Evolutionary conservation across 805 yeast genomes (phyloP), one percentile per base, ranked within the genome.

Genomic region (Starmera amethionina): DNA sequence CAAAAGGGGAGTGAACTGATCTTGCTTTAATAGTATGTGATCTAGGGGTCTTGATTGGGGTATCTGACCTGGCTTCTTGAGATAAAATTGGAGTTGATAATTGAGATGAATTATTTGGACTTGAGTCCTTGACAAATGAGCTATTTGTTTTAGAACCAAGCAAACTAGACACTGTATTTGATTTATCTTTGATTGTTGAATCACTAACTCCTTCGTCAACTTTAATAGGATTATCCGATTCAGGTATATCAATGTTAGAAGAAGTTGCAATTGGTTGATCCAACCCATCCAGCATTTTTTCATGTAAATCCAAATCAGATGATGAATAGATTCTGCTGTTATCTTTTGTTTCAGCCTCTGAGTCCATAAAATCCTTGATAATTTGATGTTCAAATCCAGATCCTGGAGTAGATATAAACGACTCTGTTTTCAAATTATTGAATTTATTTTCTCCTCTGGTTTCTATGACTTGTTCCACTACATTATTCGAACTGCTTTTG

Each of bases 261-360:
- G 59, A 54, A 2, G 56, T 41, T 10, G 59, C 59, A 34, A 54
- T 52, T 16, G 59, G 59, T 27, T 49, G 51, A 16, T 50, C 56
- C 31, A 47, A 42, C 1, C 32, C 42, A 12, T 46, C 51, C 16
- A 32, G 15, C 6, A 47, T 43, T 12, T 28, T 42, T 11, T 40
- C 43, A 5, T 27, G 22, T 4, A 12, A 12, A 6, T 12, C 18
- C 22, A 18, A 12, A 19, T 33, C 35, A 33, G 35, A 33, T 4
- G 4, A 12, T 30, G 32, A 30, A n/a, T 9, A 30, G 3, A n/a
- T n/a, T 30, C 15, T 14, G n/a, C 15, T 13, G 8, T n/a, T 13
- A n/a, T 33, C 18, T 33, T 33, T 33, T 8, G 25, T 16, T 33
- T 33, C 12, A 5, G 49, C 54, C 8, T 45, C 48, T 2, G 55